Evolutionary conservation across 2,329 filamentous ascomycete genomes (phyloP).

Genomic region (Moelleriella libera): DNA sequence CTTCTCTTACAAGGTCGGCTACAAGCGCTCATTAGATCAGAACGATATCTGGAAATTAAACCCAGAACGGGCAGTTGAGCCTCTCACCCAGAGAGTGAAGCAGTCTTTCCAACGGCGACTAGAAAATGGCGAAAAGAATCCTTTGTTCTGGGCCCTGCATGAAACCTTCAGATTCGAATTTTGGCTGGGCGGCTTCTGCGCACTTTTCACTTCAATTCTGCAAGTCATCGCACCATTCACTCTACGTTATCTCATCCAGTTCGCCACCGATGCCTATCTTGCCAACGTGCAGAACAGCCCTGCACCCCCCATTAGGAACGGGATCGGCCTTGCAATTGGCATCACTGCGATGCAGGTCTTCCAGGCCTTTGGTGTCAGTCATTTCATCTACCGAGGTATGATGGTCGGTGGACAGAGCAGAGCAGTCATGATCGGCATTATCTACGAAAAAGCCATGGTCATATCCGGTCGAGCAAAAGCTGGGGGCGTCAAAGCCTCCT

Average conservation of each 20-base stretch:
- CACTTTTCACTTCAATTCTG: slow-evolving; percentile 57
- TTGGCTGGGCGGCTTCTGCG: slow-evolving; percentile 66
- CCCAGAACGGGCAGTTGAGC: slow-evolving; percentile 58
- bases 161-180: slow-evolving; percentile 81
- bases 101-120: slow-evolving; percentile 56
- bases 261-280: slow-evolving; percentile 64
- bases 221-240: slow-evolving; percentile 78
- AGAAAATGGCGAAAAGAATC: slow-evolving; percentile 53
- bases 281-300: slow-evolving; percentile 37
- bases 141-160: slow-evolving; percentile 67
- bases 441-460: slow-evolving; percentile 87
- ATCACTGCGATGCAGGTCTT: slow-evolving; percentile 75
- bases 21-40: slow-evolving; percentile 66
- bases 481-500: slow-evolving; percentile 40
- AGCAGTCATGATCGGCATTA: slow-evolving; percentile 68
- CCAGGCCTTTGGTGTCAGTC: slow-evolving; percentile 70
- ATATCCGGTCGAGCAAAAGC: slow-evolving; percentile 80
- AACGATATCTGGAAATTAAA: slow-evolving; percentile 87
- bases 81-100: slow-evolving; percentile 52
- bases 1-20: slow-evolving; percentile 47
- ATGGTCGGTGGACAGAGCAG: slow-evolving; percentile 75
- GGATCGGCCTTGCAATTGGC: slow-evolving; percentile 71
- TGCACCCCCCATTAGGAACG: slow-evolving; percentile 55
- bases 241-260: slow-evolving; percentile 74
- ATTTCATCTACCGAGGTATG: slow-evolving; percentile 90